Evolutionary conservation across 345 rosid genomes (phyloP), one percentile per base, ranked within the genome.

Genomic region (Hibiscus trionum): DNA sequence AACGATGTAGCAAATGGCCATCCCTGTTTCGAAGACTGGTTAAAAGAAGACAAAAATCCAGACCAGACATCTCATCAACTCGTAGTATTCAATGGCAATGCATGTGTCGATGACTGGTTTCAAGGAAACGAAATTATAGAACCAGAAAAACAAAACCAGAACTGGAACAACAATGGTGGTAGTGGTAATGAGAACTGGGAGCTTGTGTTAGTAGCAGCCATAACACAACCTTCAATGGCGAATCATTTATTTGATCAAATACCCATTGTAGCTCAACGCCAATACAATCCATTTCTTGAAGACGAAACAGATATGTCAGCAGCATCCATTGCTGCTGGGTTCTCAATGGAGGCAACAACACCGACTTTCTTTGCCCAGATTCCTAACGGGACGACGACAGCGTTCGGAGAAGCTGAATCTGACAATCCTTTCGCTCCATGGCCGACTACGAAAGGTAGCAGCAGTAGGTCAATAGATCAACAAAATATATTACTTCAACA

Each of bases 381-480:
- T n/a, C 9, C 14, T 52, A 10, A 69, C 16, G 61, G 42, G 31
- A 31, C 9, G 17, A 52, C 58, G 1, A n/a, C 7, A 49, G 27
- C 37, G 4, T 37, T 33, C 7, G 66, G 70, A 12, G 59, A 15
- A 59, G 60, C 1, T 7, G 35, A 77, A 35, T 57, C 26, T n/a
- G 24, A 81, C 50, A 94, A 89, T 61, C 92, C 88, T 7, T 89
- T 93, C 61, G 82, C 78, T 49, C 70, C 84, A 19, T 81, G 64
- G 59, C 78, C 78, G n/a, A 6, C 64, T 19, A 31, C 12, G 11
- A 56, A 11, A 37, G 42, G 9, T 37, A 37, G 42, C 42, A 37
- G 42, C 6, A 64, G 66, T 61, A 76, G 31, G 31, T 69, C 76
- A 19, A 55, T 74, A 24, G 70, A 86, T 73, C 82, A 81, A 52